Evolutionary conservation across 1,284 basidiomycete genomes (phyloP).

Genomic region (Tranzscheliella williamsii): DNA sequence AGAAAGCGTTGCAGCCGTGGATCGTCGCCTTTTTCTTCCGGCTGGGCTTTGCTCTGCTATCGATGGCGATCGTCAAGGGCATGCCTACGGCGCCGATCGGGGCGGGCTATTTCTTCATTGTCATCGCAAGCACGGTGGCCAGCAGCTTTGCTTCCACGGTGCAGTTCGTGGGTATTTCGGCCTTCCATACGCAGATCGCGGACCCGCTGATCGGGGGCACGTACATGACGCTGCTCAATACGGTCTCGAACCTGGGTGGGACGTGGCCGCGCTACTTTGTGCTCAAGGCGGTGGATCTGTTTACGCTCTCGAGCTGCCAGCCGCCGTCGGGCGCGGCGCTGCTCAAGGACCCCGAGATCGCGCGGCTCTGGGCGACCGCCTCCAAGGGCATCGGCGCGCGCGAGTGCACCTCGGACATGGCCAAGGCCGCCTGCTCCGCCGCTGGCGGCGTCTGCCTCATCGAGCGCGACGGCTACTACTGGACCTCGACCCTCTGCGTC

Average conservation of each 20-base stretch:
- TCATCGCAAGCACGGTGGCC: slow-evolving; percentile 78
- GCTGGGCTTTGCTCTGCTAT: slow-evolving; percentile 70
- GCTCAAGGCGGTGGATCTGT: slow-evolving; percentile 67
- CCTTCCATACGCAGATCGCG: slow-evolving; percentile 95
- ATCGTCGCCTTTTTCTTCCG: slow-evolving; percentile 88
- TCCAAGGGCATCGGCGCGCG: slow-evolving; percentile 21
- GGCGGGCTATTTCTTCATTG: slow-evolving; percentile 75
- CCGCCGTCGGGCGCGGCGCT: slow-evolving; percentile 19
- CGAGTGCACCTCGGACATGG: slow-evolving; percentile 62
- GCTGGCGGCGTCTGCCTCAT: slow-evolving; percentile 80
- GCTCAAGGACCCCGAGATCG: slow-evolving; percentile 28
- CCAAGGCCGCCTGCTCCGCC: slow-evolving; percentile 76
- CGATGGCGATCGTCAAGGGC: slow-evolving; percentile 77
- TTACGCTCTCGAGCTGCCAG: slow-evolving; percentile 49
- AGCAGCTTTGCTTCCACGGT: slow-evolving; percentile 90
- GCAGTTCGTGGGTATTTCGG: slow-evolving; percentile 96
- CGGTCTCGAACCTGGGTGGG: slow-evolving; percentile 93
- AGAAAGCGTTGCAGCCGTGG: slow-evolving; percentile 68
- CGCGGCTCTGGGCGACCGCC: slow-evolving; percentile 24
- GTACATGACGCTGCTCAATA: slow-evolving; percentile 76
- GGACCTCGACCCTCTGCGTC: slow-evolving; percentile 79
- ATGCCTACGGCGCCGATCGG: slow-evolving; percentile 72
- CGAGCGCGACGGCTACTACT: slow-evolving; percentile 89
- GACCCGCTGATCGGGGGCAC: slow-evolving; percentile 88
- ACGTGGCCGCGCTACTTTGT: slow-evolving; percentile 97